Conservation (phyloP, 306 rosid genomes). For the Spatholobus suberectus region DNA sequence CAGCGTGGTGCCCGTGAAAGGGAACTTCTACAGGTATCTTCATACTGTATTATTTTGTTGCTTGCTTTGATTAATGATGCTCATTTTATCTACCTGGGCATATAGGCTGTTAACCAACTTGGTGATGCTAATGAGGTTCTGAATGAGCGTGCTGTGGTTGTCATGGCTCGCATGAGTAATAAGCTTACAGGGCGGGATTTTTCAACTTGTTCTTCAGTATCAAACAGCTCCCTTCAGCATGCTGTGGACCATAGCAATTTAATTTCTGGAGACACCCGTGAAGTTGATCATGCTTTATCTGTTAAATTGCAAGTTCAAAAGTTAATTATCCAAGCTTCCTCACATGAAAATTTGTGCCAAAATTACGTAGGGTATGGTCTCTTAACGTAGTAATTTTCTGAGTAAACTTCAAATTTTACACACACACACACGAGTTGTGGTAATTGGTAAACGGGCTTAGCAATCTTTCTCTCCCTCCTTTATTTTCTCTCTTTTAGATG, state of each 20-base stretch:
- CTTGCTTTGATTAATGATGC: slow-evolving; percentile 40
- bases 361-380: slow-evolving; percentile 90
- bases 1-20: slow-evolving; percentile 98
- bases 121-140: slow-evolving; percentile 99
- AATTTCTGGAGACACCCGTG: slow-evolving; percentile 82
- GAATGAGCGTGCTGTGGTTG: slow-evolving; percentile 97
- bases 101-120: slow-evolving; percentile 95
- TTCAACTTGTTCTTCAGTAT: slow-evolving; percentile 65
- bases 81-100: slow-evolving; percentile 37
- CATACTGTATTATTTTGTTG: slow-evolving; percentile 26
- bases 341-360: slow-evolving; percentile 95
- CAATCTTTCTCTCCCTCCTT: neutral
- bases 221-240: slow-evolving; percentile 65
- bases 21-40: slow-evolving; percentile 90
- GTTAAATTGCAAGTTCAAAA: slow-evolving; percentile 92
- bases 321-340: slow-evolving; percentile 83
- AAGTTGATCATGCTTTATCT: slow-evolving; percentile 88
- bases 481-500: slow-evolving; percentile 12
- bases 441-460: neutral
- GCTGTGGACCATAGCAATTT: slow-evolving; percentile 71
- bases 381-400: slow-evolving; percentile 8
- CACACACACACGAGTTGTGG: neutral
- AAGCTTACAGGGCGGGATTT: slow-evolving; percentile 99
- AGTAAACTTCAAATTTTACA: neutral
- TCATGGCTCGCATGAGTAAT: slow-evolving; percentile 95